Conservation (phyloP, 441 rosid species). For the Pelargonium australe region DNA sequence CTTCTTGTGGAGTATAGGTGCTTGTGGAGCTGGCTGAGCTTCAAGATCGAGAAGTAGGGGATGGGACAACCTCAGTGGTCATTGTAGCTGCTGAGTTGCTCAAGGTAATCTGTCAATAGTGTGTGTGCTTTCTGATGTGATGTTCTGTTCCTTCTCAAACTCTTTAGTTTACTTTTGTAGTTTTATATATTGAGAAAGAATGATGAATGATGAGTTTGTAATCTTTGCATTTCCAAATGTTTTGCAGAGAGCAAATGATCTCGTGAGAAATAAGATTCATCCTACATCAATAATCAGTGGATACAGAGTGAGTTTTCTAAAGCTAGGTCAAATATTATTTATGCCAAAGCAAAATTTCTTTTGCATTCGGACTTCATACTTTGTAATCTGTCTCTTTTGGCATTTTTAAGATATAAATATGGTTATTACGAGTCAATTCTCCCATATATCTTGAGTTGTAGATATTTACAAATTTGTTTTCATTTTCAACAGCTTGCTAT, state of each 20-base stretch:
- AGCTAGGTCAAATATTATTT: not conserved
- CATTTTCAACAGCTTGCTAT: constrained; percentile 69
- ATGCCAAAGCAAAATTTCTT: too few relatives aligned
- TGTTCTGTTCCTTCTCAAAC: not conserved
- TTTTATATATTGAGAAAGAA: not conserved
- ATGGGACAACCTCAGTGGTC: constrained; percentile 94
- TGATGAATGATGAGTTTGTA: constrained; percentile 3
- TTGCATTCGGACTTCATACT: too few relatives aligned
- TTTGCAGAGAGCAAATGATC: constrained; percentile 84
- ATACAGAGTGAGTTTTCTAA: constrained; percentile 55
- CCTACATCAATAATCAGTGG: constrained; percentile 97
- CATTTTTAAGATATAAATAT: not conserved
- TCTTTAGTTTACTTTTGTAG: not conserved
- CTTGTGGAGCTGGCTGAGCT: constrained; percentile 97
- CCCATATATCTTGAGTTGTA: not conserved
- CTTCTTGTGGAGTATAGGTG: constrained; percentile 37
- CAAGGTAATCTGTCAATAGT: constrained; percentile 45
- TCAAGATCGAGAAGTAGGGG: constrained; percentile 96
- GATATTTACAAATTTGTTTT: constrained; percentile 7
- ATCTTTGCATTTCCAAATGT: constrained; percentile 16
- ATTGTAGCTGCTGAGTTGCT: constrained; percentile 93
- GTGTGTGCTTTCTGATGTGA: not conserved
- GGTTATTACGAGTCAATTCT: not conserved
- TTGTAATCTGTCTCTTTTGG: not conserved
- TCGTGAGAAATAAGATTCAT: constrained; percentile 94